phyloP scores from a whole-genome alignment of 495 filamentous ascomycete species.

The Aspergillus nidulans region DNA sequence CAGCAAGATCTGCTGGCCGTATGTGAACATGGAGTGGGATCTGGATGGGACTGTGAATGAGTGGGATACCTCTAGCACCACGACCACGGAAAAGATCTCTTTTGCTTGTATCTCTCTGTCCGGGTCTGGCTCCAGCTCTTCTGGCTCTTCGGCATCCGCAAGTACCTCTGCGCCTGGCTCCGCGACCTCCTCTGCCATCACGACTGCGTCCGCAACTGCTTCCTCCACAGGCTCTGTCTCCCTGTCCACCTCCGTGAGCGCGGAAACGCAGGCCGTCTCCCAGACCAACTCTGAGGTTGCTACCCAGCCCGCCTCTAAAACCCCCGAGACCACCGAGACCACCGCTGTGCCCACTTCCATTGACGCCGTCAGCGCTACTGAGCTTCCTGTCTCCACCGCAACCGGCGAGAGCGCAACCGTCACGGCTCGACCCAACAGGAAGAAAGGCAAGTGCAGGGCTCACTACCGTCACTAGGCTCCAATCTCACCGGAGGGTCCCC shows the following conservation, averaged over 20 bases:
- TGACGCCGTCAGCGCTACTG: too few species aligned
- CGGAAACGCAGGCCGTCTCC: background rate
- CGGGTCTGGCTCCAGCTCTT: background rate
- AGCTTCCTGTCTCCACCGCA: background rate
- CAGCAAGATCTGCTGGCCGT: slow-evolving; percentile 52
- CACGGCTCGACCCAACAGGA: background rate
- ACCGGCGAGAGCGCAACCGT: background rate
- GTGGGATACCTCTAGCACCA: slow-evolving; percentile 6
- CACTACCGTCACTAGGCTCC: background rate
- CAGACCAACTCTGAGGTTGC: background rate
- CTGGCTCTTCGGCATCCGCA: background rate
- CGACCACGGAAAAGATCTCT: slow-evolving; percentile 36
- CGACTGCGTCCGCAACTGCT: background rate
- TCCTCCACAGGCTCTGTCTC: background rate
- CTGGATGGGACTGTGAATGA: slow-evolving; percentile 28
- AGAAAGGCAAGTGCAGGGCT: background rate
- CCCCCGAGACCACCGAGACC: background rate
- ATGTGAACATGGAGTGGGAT: slow-evolving; percentile 48
- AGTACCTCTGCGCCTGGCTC: background rate
- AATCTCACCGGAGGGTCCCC: background rate
- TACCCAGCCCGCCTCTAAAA: background rate
- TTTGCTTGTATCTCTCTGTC: slow-evolving; percentile 37
- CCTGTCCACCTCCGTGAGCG: background rate
- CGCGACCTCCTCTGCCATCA: background rate
- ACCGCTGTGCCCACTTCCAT: background rate